Conservation (phyloP, 1,284 basidiomycete species). For the Puccinia brachypodii region DNA sequence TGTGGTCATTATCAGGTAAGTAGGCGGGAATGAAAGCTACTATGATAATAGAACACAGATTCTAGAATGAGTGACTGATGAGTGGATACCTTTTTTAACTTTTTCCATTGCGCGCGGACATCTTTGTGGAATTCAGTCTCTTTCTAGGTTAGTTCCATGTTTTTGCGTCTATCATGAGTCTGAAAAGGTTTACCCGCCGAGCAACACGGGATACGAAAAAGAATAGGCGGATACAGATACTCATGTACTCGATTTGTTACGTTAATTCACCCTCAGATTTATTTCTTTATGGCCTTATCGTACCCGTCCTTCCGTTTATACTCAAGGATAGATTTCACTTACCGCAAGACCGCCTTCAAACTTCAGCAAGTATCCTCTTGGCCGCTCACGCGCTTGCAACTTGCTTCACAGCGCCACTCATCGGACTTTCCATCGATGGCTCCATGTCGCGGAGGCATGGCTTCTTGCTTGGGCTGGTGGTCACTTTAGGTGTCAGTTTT, state of each 20-base stretch:
- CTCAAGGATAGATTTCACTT: slow-evolving; percentile 24
- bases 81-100: background rate
- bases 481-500: slow-evolving; percentile 20
- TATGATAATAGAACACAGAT: background rate
- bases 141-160: slow-evolving; percentile 1
- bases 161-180: background rate
- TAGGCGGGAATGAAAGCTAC: background rate
- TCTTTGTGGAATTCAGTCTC: background rate
- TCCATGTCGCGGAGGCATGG: slow-evolving; percentile 5
- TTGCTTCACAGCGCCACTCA: slow-evolving; percentile 28
- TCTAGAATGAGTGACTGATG: background rate
- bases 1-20: slow-evolving; percentile 25
- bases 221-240: background rate
- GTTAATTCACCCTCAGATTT: background rate
- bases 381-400: slow-evolving; percentile 33
- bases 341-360: slow-evolving; percentile 14
- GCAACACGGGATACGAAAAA: no score
- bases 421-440: slow-evolving; percentile 17
- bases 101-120: background rate
- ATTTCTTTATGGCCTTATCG: slow-evolving; percentile 42
- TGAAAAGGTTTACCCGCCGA: no score
- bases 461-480: slow-evolving; percentile 30
- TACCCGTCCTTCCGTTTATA: slow-evolving; percentile 42
- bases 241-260: background rate
- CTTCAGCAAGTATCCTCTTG: slow-evolving; percentile 8